Evolutionary conservation across 768 basidiomycete genomes (phyloP), one percentile per base, ranked within the genome.

Genomic region (Suillus ampliporus): DNA sequence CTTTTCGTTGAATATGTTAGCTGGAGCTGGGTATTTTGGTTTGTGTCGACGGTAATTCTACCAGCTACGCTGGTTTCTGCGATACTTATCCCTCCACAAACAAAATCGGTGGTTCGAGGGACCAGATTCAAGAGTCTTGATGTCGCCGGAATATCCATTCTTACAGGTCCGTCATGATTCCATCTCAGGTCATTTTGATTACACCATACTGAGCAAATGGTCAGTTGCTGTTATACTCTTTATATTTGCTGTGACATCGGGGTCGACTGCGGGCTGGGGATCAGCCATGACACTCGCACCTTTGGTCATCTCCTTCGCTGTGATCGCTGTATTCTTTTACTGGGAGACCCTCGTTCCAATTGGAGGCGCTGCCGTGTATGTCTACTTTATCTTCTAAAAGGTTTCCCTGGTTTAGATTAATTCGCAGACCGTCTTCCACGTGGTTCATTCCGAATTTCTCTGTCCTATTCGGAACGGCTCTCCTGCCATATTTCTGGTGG

Each of bases 231-330:
- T 51, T 4, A 51, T 51, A 51, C 50, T 51, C 19, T 34, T 28
- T 37, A 74, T 78, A 19, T 78, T 77, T 50, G 69, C 76, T 26
- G 61, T 78, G 17, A 77, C 76, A 1, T 73, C 75, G 13, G 83
- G 80, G 10, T 78, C 84, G 0, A 77, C 77, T n/a, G 70, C 68
- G 28, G 82, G 83, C 5, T 86, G 84, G 84, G 15, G 26, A 8
- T 51, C 50, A 51, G 31, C 19, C 19, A 51, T 19, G n/a, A 80
- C 83, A 64, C 71, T 84, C 54, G 80, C 77, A 3, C 80, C 83
- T 2, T 72, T 86, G 54, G 66, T 83, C 41, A 67, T 84, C 47
- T 77, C 82, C 19, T 67, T 82, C 65, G 37, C 77, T 14, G 60
- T 78, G 26, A 67, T 76, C 50, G 66, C 71, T 23, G 68, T 35